Base-by-base conservation (phyloP, 2,329 filamentous ascomycete species). In the Pyricularia grisea region DNA sequence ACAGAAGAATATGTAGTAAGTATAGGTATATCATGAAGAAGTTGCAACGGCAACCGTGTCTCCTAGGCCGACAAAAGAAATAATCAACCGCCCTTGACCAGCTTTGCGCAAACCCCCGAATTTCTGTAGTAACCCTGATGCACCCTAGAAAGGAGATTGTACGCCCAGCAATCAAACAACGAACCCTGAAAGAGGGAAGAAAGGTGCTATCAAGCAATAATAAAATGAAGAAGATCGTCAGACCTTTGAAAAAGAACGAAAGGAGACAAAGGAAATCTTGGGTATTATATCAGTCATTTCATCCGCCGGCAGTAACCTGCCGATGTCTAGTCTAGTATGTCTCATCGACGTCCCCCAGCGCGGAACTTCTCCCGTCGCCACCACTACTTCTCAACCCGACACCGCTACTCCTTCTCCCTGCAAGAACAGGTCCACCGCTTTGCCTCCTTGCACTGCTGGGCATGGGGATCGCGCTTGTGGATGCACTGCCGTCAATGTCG, bases 321-420 rank as follows among this genome's bases (percentile, higher is more conserved):
- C 42, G 5, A 55, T 17, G 5, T 31, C 63, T 67, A 65, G 64
- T 71, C 78, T 75, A 86, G 72, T 85, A 87, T 10, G 84, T 86
- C 79, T 87, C 84, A 69, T 84, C 84, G 70, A 85, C 75, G 70
- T 86, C 84, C 70, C 79, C 79, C 69, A 85, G 73, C 71, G 78
- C 83, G 6, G 64, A 65, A 27, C 77, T 74, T 60, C 77, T 78
- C 68, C 74, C 72, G 25, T 69, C 71, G 61, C 65, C 70, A 1
- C 27, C 60, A 6, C 66, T 68, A 12, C 76, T 73, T 63, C 75
- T 75, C 70, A 75, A 68, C 64, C 68, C 69, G 55, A 77, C 72
- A 69, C 77, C 81, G 74, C 80, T 83, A 61, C 79, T 80, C 72
- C 82, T 80, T 70, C 79, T 79, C 69, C 75, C 73, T 23, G 36